Percentiles rank a stretch among this genome's conserved stretches.
These are phyloP conservation scores for Rubroboletus pulcherrimus DNA, from an alignment of 768 basidiomycete genomes.

Conservation along the genomic window DNA sequence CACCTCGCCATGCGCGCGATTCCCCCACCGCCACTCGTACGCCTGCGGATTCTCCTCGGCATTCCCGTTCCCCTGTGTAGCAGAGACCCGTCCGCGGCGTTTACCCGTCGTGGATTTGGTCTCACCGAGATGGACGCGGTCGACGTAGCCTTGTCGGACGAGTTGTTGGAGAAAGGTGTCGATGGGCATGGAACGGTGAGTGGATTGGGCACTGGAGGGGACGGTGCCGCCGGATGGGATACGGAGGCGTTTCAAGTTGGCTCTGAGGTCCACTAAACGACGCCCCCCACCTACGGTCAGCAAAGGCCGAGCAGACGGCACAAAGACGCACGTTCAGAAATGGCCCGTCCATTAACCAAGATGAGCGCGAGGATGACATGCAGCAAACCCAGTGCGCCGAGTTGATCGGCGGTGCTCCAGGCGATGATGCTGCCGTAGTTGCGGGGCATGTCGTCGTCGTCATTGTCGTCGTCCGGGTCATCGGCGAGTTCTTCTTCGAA, in stretches of 20 bases:
- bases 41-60: slow-evolving; percentile 18
- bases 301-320: not conserved
- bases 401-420: slow-evolving; percentile 66
- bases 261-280: slow-evolving; percentile 64
- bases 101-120: slow-evolving; percentile 44
- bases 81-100: slow-evolving; percentile 52
- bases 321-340: slow-evolving; percentile 59
- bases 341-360: slow-evolving; percentile 70
- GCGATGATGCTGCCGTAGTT: slow-evolving; percentile 68
- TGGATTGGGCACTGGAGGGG: slow-evolving; percentile 48
- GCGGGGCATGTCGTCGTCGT: slow-evolving; percentile 43
- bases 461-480: slow-evolving; percentile 43
- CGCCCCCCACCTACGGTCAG: not conserved
- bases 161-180: slow-evolving; percentile 65
- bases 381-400: slow-evolving; percentile 68
- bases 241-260: slow-evolving; percentile 64
- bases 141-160: slow-evolving; percentile 73
- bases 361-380: slow-evolving; percentile 82
- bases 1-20: slow-evolving; percentile 74
- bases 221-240: slow-evolving; percentile 50
- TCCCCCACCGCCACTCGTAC: slow-evolving; percentile 86
- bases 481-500: slow-evolving; percentile 49
- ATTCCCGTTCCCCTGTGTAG: slow-evolving; percentile 31
- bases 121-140: slow-evolving; percentile 55
- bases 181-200: slow-evolving; percentile 49